Conservation (phyloP, 345 rosid species). For the Isatis tinctoria region DNA sequence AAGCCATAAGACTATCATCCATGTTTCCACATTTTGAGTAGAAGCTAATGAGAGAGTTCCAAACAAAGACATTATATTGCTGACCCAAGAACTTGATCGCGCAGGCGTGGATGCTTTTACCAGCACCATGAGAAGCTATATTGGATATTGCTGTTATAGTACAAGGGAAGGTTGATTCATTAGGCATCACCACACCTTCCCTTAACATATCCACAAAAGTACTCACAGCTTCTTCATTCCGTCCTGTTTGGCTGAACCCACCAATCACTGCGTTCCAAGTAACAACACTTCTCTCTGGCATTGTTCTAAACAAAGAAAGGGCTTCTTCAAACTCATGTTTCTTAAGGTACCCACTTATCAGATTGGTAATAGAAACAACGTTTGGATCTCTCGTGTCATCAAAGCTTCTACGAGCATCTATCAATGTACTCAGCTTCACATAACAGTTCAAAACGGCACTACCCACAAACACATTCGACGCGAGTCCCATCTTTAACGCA, state of each 20-base stretch:
- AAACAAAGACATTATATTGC: constrained; percentile 36
- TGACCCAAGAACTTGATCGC: constrained; percentile 52
- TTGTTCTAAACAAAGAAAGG: constrained; percentile 37
- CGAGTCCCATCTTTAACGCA: constrained; percentile 57
- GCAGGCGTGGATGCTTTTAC: constrained; percentile 69
- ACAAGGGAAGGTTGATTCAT: constrained; percentile 56
- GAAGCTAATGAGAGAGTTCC: constrained; percentile 66
- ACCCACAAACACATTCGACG: constrained; percentile 66
- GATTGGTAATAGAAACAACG: constrained; percentile 63
- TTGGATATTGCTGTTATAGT: constrained; percentile 55
- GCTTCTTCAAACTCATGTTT: constrained; percentile 47
- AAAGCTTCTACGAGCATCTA: constrained; percentile 53
- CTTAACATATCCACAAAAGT: constrained; percentile 63
- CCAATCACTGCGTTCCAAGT: constrained; percentile 81
- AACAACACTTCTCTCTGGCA: constrained; percentile 69
- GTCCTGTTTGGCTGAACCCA: constrained; percentile 72
- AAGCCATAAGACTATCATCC: constrained; percentile 61
- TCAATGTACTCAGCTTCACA: constrained; percentile 48
- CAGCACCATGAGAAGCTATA: constrained; percentile 60
- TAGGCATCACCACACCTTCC: constrained; percentile 51
- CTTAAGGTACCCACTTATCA: constrained; percentile 59
- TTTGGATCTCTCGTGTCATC: constrained; percentile 58
- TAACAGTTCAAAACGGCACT: constrained; percentile 59
- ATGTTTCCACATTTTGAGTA: constrained; percentile 81
- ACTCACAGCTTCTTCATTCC: constrained; percentile 72